Percentiles rank a stretch among this genome's conserved stretches.
These are phyloP conservation scores for Paracorniculantispora psalliotae DNA, from an alignment of 2,329 filamentous ascomycete genomes.

Conservation along the genomic window DNA sequence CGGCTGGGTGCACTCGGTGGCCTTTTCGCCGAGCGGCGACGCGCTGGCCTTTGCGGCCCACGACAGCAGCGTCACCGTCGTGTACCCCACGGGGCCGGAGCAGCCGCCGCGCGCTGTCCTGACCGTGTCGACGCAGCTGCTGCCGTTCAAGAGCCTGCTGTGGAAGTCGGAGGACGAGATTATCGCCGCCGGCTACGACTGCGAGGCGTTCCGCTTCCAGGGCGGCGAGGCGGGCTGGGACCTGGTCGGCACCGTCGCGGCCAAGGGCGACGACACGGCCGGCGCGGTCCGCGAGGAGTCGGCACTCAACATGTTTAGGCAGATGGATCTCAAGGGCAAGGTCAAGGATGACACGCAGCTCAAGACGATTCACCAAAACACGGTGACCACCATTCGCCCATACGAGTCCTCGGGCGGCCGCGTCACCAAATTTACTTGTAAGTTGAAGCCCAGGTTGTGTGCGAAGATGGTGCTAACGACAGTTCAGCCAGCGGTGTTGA, in stretches of 20 bases:
- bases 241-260: constrained; percentile 74
- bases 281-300: constrained; percentile 75
- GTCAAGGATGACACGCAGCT: constrained; percentile 87
- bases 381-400: constrained; percentile 75
- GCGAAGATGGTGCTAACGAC: constrained; percentile 26
- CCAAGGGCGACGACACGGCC: constrained; percentile 58
- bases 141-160: constrained; percentile 88
- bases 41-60: constrained; percentile 93
- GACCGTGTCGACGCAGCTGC: constrained; percentile 79
- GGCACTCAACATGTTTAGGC: constrained; percentile 94
- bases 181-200: constrained; percentile 87
- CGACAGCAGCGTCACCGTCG: constrained; percentile 93
- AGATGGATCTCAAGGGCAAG: constrained; percentile 98
- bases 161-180: constrained; percentile 93
- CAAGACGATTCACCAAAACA: constrained; percentile 95
- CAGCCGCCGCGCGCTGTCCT: constrained; percentile 87
- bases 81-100: constrained; percentile 88
- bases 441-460: too few species aligned
- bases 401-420: constrained; percentile 62
- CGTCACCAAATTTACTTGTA: constrained; percentile 82
- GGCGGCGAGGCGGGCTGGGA: constrained; percentile 79
- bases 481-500: constrained; percentile 71
- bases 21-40: constrained; percentile 87
- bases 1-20: constrained; percentile 91
- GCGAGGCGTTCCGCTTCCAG: constrained; percentile 83